Evolutionary conservation across 148 eudicot species (phyloP).

Genomic region (Amaranthus cruentus): DNA sequence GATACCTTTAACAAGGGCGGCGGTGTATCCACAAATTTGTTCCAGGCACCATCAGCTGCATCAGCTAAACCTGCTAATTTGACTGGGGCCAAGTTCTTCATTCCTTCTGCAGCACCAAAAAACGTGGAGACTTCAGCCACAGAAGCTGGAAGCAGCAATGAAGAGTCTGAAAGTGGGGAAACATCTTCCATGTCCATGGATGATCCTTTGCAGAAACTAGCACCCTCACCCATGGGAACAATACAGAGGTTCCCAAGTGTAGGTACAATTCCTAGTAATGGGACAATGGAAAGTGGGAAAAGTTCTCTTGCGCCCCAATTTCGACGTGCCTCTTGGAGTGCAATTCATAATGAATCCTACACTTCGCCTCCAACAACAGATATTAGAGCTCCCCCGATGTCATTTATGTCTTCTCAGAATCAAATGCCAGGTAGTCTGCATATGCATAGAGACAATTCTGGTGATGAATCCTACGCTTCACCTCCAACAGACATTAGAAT

Average conservation of each 20-base stretch:
- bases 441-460: constrained; percentile 42
- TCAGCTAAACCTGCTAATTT: constrained; percentile 46
- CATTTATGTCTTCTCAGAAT: constrained; percentile 30
- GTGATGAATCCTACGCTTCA: constrained; percentile 26
- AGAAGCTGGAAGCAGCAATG: constrained; percentile 25
- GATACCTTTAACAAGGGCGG: constrained; percentile 94
- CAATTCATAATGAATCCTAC: constrained; percentile 37
- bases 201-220: constrained; percentile 37
- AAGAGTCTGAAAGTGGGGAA: constrained; percentile 28
- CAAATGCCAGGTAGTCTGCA: constrained; percentile 31
- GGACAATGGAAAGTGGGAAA: constrained; percentile 16
- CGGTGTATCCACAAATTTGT: constrained; percentile 54
- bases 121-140: constrained; percentile 30
- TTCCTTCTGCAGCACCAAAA: constrained; percentile 54
- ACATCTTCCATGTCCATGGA: constrained; percentile 28
- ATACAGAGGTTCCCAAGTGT: constrained; percentile 72
- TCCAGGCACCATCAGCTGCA: constrained; percentile 65
- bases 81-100: constrained; percentile 64
- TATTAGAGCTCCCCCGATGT: constrained; percentile 47
- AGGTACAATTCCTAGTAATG: constrained; percentile 51
- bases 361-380: constrained; percentile 33
- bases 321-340: constrained; percentile 82
- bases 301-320: constrained; percentile 39
- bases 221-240: constrained; percentile 40
- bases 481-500: constrained; percentile 41